These are phyloP conservation scores for Lanzia echinophila DNA, from an alignment of 2,329 filamentous ascomycete species.

Conservation along the genomic window DNA sequence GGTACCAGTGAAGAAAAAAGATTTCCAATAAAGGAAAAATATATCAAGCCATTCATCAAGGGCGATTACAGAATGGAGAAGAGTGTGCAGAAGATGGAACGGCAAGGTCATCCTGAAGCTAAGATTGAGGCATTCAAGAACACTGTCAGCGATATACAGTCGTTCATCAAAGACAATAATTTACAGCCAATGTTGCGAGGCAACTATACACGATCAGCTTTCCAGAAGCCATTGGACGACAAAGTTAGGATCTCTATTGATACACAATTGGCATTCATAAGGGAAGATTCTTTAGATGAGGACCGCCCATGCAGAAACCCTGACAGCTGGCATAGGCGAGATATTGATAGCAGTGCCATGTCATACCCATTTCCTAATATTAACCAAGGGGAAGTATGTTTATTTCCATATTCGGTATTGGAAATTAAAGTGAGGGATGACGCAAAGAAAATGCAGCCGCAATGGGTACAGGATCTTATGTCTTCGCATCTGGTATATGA, in stretches of 20 bases:
- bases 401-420: slow-evolving; percentile 84
- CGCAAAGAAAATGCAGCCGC: slow-evolving; percentile 58
- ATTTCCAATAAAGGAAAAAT: slow-evolving; percentile 89
- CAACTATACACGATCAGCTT: slow-evolving; percentile 90
- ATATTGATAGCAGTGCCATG: slow-evolving; percentile 79
- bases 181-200: slow-evolving; percentile 82
- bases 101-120: slow-evolving; percentile 59
- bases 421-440: slow-evolving; percentile 83
- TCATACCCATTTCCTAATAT: slow-evolving; percentile 82
- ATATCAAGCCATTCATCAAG: slow-evolving; percentile 78
- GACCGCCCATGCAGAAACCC: slow-evolving; percentile 86
- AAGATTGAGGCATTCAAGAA: slow-evolving; percentile 63
- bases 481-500: slow-evolving; percentile 86
- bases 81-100: slow-evolving; percentile 77
- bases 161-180: slow-evolving; percentile 68
- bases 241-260: slow-evolving; percentile 89
- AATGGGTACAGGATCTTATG: slow-evolving; percentile 91
- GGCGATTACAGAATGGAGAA: slow-evolving; percentile 92
- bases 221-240: slow-evolving; percentile 91
- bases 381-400: slow-evolving; percentile 82
- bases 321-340: slow-evolving; percentile 80
- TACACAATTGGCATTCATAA: slow-evolving; percentile 83
- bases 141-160: slow-evolving; percentile 70
- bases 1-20: slow-evolving; percentile 72
- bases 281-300: slow-evolving; percentile 67